These are phyloP conservation scores for Silene coronaria DNA, from an alignment of 179 eudicot genomes.

Conservation along the genomic window DNA sequence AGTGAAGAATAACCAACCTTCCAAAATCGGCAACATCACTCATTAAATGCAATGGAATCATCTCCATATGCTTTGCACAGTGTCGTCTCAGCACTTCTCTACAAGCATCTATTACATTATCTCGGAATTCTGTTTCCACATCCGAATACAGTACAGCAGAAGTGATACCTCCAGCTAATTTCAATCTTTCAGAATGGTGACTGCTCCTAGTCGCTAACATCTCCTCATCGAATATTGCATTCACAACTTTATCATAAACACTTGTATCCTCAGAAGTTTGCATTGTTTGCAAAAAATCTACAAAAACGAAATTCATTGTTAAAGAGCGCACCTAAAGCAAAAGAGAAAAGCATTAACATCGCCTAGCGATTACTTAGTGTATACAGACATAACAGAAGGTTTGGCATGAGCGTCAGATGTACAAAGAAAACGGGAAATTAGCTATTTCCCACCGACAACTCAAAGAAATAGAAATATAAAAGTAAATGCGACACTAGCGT, in stretches of 20 bases:
- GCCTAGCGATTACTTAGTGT: not conserved
- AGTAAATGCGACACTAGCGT: not conserved
- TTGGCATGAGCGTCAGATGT: not conserved
- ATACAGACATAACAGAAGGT: not conserved
- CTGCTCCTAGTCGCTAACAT: conserved; percentile 42
- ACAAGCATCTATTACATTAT: conserved; percentile 52
- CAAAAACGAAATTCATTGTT: conserved; percentile 11
- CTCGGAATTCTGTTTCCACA: conserved; percentile 60
- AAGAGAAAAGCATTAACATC: not conserved
- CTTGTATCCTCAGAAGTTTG: conserved; percentile 86
- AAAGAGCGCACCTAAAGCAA: not conserved
- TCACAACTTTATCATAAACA: conserved; percentile 78
- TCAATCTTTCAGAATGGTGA: conserved; percentile 47
- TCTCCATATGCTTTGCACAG: conserved; percentile 82
- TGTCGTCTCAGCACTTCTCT: conserved; percentile 61
- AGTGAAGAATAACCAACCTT: conserved; percentile 42
- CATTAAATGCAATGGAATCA: conserved; percentile 56
- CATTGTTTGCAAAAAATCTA: conserved; percentile 75
- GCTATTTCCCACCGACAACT: not conserved
- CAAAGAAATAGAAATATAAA: not conserved
- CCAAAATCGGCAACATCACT: conserved; percentile 42
- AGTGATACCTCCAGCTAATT: conserved; percentile 39
- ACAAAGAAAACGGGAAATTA: not conserved
- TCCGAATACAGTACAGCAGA: conserved; percentile 54
- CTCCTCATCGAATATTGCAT: conserved; percentile 74